These are phyloP conservation scores for Coprinopsis sp. DNA, from an alignment of 768 basidiomycete genomes.

Conservation along the genomic window DNA sequence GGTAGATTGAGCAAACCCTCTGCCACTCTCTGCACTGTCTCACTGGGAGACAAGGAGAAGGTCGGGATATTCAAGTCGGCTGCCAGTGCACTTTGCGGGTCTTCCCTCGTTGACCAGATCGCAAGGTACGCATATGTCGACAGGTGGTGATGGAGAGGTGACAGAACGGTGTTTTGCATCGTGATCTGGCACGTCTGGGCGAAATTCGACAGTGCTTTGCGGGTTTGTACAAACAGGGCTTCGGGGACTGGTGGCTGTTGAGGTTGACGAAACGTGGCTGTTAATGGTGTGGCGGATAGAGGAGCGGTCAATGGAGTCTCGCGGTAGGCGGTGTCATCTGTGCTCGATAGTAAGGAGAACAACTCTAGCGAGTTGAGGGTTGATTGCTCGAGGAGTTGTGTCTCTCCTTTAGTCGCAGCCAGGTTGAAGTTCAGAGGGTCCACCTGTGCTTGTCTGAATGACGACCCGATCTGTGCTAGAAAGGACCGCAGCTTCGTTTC, in stretches of 20 bases:
- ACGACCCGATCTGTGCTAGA: conserved; percentile 54
- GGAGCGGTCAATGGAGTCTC: conserved; percentile 11
- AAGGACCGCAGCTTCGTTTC: conserved; percentile 63
- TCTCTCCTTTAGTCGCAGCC: conserved; percentile 61
- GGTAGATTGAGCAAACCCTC: conserved; percentile 95
- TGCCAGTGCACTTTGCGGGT: conserved; percentile 39
- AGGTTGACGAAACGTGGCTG: conserved; percentile 27
- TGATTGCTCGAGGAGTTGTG: conserved; percentile 77
- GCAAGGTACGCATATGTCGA: conserved; percentile 62
- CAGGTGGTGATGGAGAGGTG: conserved; percentile 75
- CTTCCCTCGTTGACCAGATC: conserved; percentile 56
- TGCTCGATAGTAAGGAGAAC: conserved; percentile 50
- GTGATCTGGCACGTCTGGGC: conserved; percentile 71
- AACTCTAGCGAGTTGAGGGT: conserved; percentile 79
- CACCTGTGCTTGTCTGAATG: conserved; percentile 51
- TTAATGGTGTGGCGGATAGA: conserved; percentile 25
- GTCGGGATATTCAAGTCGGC: conserved; percentile 72
- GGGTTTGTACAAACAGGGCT: conserved; percentile 50
- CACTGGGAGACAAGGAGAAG: conserved; percentile 90
- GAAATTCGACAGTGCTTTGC: conserved; percentile 54
- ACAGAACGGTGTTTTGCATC: conserved; percentile 78
- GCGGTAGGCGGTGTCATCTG: conserved; percentile 40
- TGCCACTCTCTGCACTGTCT: conserved; percentile 80
- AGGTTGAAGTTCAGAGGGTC: conserved; percentile 53
- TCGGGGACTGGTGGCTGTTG: conserved; percentile 22